These are phyloP conservation scores for Gracilaria caudata DNA, from an alignment of 23 red algal genomes.

Conservation along the genomic window DNA sequence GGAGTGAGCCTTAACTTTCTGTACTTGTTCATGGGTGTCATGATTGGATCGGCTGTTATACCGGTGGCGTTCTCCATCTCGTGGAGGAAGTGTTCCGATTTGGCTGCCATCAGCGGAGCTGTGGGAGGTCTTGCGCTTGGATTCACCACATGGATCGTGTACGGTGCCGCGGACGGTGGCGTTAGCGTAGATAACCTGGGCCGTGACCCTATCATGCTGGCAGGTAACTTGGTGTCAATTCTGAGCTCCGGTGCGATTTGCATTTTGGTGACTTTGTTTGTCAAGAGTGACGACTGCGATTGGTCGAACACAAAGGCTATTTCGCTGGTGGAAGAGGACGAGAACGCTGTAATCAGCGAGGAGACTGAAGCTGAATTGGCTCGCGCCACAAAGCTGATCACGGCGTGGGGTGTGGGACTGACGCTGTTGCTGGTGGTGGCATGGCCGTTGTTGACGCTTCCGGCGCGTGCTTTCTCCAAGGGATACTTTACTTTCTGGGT, in stretches of 20 bases:
- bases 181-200: conserved; percentile 64
- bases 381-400: conserved; percentile 62
- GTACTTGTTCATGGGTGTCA: conserved; percentile 83
- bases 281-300: conserved; percentile 52
- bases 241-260: conserved; percentile 72
- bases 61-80: conserved; percentile 74
- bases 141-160: conserved; percentile 73
- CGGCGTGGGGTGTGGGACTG: conserved; percentile 64
- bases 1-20: conserved; percentile 67
- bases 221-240: conserved; percentile 81
- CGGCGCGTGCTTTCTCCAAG: conserved; percentile 57
- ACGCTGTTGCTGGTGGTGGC: conserved; percentile 59
- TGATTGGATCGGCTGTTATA: conserved; percentile 80
- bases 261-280: conserved; percentile 40
- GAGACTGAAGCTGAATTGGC: conserved; percentile 56
- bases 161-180: conserved; percentile 33
- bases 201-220: conserved; percentile 58
- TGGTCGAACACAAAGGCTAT: conserved; percentile 71
- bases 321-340: conserved; percentile 67
- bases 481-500: conserved; percentile 91
- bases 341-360: conserved; percentile 43
- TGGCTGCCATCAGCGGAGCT: conserved; percentile 55
- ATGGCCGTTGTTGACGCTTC: conserved; percentile 83
- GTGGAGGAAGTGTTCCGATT: conserved; percentile 51
- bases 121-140: conserved; percentile 42